Evolutionary conservation across 208 protist genomes (phyloP).

Genomic region (Crithidia mellificae): DNA sequence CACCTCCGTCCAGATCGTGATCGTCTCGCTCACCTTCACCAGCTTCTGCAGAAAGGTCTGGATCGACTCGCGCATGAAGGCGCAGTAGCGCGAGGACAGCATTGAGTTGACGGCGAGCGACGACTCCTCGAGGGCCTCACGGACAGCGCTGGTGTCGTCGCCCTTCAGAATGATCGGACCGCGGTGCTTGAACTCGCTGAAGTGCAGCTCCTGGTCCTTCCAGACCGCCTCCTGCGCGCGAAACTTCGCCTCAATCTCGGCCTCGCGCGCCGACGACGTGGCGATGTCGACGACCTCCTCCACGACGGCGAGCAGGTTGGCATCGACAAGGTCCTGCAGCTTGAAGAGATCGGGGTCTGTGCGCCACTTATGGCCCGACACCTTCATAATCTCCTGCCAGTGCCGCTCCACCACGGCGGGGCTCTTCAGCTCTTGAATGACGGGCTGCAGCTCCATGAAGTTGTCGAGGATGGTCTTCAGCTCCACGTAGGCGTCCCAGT

Average conservation of each 20-base stretch:
- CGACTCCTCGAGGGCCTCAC: constrained; percentile 94
- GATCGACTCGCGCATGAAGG: constrained; percentile 93
- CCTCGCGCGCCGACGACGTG: constrained; percentile 94
- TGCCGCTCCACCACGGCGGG: constrained; percentile 93
- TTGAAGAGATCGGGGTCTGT: constrained; percentile 94
- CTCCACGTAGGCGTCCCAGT: constrained; percentile 95
- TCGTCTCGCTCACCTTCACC: constrained; percentile 90
- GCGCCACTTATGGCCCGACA: constrained; percentile 86
- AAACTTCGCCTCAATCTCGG: constrained; percentile 95
- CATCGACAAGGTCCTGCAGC: constrained; percentile 92
- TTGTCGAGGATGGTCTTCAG: constrained; percentile 95
- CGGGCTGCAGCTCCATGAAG: constrained; percentile 94
- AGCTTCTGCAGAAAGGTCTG: constrained; percentile 92
- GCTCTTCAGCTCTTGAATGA: constrained; percentile 93
- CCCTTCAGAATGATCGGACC: constrained; percentile 94
- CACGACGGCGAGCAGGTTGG: constrained; percentile 79
- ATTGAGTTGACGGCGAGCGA: constrained; percentile 94
- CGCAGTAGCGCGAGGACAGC: constrained; percentile 92
- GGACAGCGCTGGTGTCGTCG: constrained; percentile 86
- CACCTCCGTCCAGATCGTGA: constrained; percentile 93
- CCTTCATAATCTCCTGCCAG: constrained; percentile 95
- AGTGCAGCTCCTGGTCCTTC: constrained; percentile 93
- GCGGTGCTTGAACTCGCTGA: constrained; percentile 94
- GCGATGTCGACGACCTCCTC: constrained; percentile 97
- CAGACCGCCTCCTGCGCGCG: constrained; percentile 89